Base-by-base conservation (phyloP, 169 alveolate species). In the Plasmodium yoelii region DNA sequence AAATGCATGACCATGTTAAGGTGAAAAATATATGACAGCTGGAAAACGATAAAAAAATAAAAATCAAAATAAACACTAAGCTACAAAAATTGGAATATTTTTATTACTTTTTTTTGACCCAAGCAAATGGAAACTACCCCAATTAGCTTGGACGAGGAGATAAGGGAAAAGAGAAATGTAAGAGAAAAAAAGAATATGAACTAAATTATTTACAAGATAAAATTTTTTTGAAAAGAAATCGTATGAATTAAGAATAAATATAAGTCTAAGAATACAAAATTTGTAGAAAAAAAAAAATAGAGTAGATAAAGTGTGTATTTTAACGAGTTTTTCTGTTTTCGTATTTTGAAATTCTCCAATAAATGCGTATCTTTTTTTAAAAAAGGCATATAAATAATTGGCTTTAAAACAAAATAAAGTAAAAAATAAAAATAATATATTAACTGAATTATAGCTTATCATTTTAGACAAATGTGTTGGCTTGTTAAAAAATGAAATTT, bases 91-190 rank as follows among this genome's bases (percentile, higher is more conserved):
- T 51, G 59, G 8, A 8, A 15, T 7, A 15, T 13, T 15, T 5
- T 34, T 12, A 9, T 73, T 80, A 80, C 90, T 80, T 56, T 51
- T 64, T 28, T 51, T 49, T 10, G 72, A 65, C 8, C 63, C 90
- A n/a, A 80, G 68, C 67, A 86, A 28, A 44, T 86, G 70, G 87
- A 86, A 86, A 28, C 87, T 86, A 1, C 91, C 91, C 91, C 91
- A 86, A 59, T 86, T 86, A 53, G 91, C 86, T 63, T 70, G 86
- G 10, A 86, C 70, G 44, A 86, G 87, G 46, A 86, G 70, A 63
- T 86, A 86, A 18, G 91, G 87, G 26, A 59, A 64, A 12, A 86
- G 19, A 10, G 73, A 86, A 26, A 86, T 46, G 18, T 69, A 70
- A 15, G 82, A 86, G 39, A 63, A 86, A 47, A 86, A 86, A 44